Evolutionary conservation across 2,329 filamentous ascomycete genomes (phyloP).

Genomic region (Botryosphaeria agaves): DNA sequence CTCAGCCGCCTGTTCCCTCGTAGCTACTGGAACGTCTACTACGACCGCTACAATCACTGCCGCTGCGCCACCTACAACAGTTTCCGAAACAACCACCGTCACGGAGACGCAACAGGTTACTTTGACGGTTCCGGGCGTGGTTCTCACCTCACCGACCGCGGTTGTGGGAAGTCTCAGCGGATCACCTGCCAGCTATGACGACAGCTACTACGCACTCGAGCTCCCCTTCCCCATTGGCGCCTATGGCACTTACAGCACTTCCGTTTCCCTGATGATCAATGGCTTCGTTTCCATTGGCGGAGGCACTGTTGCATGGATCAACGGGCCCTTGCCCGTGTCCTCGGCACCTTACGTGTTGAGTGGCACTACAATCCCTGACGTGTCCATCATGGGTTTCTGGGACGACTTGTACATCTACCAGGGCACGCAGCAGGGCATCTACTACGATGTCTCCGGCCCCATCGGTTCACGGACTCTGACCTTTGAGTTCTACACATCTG

Average conservation of each 20-base stretch:
- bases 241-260: not conserved
- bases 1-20: constrained; percentile 4
- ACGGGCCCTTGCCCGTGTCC: not conserved
- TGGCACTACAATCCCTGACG: not conserved
- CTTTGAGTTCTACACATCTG: constrained; percentile 10
- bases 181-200: not conserved
- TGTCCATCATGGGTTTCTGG: not conserved
- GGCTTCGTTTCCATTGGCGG: not conserved
- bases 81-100: not conserved
- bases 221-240: not conserved
- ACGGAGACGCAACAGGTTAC: not conserved
- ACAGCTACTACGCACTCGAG: not conserved
- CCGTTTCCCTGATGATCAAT: not conserved
- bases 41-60: not conserved
- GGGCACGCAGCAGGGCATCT: not conserved
- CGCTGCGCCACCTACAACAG: not conserved
- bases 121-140: not conserved
- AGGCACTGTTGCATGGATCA: not conserved
- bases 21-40: constrained; percentile 4
- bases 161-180: not conserved
- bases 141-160: not conserved
- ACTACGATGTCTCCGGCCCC: constrained; percentile 3
- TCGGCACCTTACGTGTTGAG: too few species aligned
- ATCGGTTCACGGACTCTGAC: constrained; percentile 7
- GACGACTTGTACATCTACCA: not conserved